Percentiles rank a stretch among this genome's conserved stretches.
Conservation (phyloP, 768 basidiomycete genomes). For the Boletus eberwhitei region DNA sequence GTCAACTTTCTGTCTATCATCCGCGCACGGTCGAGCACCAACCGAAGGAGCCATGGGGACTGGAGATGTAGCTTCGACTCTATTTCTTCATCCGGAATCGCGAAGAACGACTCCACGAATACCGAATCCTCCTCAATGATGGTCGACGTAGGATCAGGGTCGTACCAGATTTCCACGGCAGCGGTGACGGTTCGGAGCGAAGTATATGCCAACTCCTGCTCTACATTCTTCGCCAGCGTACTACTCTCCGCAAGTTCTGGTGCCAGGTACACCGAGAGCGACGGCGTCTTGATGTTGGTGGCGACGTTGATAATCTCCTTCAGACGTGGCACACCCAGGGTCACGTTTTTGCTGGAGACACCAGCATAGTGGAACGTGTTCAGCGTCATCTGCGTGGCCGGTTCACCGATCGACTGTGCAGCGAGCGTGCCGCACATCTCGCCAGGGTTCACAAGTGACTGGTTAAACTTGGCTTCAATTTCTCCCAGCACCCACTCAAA, state of each 20-base stretch:
- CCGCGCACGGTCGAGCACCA: constrained; percentile 94
- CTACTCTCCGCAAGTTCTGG: constrained; percentile 62
- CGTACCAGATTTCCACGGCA: constrained; percentile 97
- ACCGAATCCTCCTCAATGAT: constrained; percentile 95
- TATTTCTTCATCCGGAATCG: constrained; percentile 96
- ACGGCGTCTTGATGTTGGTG: constrained; percentile 97
- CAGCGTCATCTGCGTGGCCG: constrained; percentile 98
- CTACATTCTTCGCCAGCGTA: constrained; percentile 77
- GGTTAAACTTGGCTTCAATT: constrained; percentile 94
- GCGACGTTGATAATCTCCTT: constrained; percentile 99
- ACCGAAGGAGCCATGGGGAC: constrained; percentile 95
- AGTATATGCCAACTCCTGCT: constrained; percentile 92
- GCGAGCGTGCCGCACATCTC: constrained; percentile 99
- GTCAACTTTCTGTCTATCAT: constrained; percentile 97
- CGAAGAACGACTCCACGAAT: constrained; percentile 99
- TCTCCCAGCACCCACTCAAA: constrained; percentile 98
- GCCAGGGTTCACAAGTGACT: constrained; percentile 86
- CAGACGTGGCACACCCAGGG: constrained; percentile 96
- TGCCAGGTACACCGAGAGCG: constrained; percentile 86
- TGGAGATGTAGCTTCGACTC: constrained; percentile 87
- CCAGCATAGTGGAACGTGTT: constrained; percentile 99
- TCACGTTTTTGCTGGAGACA: constrained; percentile 99
- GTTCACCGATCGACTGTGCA: constrained; percentile 98
- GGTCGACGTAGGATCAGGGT: constrained; percentile 87
- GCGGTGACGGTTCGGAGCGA: constrained; percentile 92